Evolutionary conservation across 2,329 filamentous ascomycete genomes (phyloP), one percentile per base, ranked within the genome.

Genomic region (Colletotrichum sp.): DNA sequence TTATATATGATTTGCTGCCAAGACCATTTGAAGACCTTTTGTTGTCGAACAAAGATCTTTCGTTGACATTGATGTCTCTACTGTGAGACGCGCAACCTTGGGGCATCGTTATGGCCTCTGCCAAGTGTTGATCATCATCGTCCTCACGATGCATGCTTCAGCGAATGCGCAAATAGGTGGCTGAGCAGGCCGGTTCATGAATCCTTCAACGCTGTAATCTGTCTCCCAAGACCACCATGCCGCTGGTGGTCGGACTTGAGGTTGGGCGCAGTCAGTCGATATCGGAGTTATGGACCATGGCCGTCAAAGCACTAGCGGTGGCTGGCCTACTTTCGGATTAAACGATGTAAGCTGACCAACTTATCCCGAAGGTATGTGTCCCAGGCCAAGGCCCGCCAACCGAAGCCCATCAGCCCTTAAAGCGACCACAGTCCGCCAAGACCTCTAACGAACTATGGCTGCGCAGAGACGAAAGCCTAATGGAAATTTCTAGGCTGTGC

Each of bases 31-130:
- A 13, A 52, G 44, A n/a, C n/a, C 44, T 44, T 44, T 9, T 22
- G 44, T 52, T 7, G 19, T 49, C 0, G n/a, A 52, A 13, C n/a
- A 12, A 52, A 8, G 44, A 52, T 8, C 6, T 52, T 52, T 22
- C n/a, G n/a, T 13, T 7, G 6, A 52, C 3, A 5, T 52, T 6
- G 3, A 0, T 52, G n/a, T 22, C 44, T 22, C 44, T 5, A 1
- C 19, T 4, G 6, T 52, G n/a, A 13, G 44, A 52, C n/a, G 25
- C 13, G 55, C 22, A 59, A 29, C 1, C 7, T 29, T 0, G 27
- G 8, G 59, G 59, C 19, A n/a, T 62, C n/a, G 8, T 8, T 1
- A 34, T 32, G n/a, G 25, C 27, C 6, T 62, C 32, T 22, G 30
- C 30, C 59, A 62, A 62, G 29, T 32, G 30, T 22, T 13, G 16